Evolutionary conservation across 2,329 filamentous ascomycete species (phyloP), one percentile per base, ranked within the genome.

Genomic region (Apiospora aurea): DNA sequence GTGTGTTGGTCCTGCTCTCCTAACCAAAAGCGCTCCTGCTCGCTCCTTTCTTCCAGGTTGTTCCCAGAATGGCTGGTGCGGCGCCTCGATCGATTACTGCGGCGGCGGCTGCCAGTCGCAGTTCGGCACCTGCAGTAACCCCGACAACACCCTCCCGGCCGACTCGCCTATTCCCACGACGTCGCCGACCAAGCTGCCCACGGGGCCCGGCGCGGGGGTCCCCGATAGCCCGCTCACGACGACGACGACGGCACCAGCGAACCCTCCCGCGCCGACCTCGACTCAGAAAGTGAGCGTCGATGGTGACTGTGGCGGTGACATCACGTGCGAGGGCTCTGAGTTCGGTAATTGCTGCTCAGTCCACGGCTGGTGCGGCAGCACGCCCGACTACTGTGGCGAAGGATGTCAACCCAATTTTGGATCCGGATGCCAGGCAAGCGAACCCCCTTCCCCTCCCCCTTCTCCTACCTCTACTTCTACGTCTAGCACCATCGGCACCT

Each of bases 341-440:
- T 80, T 75, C 68, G 79, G 79, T 14, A 78, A 77, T 64, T 80
- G 79, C 64, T 80, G 79, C 71, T 80, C 79, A 70, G 73, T 72
- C 76, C 77, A 80, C 73, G 78, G 79, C 41, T 83, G 72, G 75
- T 85, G 84, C 74, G 83, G 85, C 57, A 77, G 76, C 26, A 81
- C 80, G 1, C 77, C 77, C n/a, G 82, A 80, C 47, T 82, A 85
- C 72, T 85, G 83, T 75, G 77, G 77, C 41, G 76, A 72, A 0
- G 82, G 81, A 14, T 85, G 84, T 73, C 83, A 85, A 74, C 72
- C 76, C 10, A 75, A n/a, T 1, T 82, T 79, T 69, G 80, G 80
- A 70, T 77, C 77, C 47, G 57, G 41, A 41, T 26, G 26, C 53
- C 74, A 76, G 76, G 76, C 69, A 75, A 77, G 71, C 72, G 72